A percentile compares a stretch with the other conserved stretches of the same genome.
Evolutionary conservation across 805 yeast species (phyloP).

Genomic region (Starmera dryadoides): DNA sequence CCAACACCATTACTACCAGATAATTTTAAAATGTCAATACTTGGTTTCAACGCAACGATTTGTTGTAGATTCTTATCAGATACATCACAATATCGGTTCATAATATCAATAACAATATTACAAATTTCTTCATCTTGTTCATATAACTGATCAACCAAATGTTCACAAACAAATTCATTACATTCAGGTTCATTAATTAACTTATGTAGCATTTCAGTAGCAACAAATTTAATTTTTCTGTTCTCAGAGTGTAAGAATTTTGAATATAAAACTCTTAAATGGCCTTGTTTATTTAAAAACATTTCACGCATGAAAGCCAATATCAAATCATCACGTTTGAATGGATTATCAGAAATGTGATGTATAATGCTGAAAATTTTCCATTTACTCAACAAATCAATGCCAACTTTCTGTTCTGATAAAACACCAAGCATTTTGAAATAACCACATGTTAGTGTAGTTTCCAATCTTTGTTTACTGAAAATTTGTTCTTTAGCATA

Average conservation of each 20-base stretch:
- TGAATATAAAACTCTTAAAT: conserved; percentile 56
- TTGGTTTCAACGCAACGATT: conserved; percentile 49
- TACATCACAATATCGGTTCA: conserved; percentile 46
- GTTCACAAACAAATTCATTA: conserved; percentile 31
- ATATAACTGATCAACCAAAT: conserved; percentile 61
- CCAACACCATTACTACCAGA: conserved; percentile 32
- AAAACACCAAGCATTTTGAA: conserved; percentile 72
- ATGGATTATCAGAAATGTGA: conserved; percentile 52
- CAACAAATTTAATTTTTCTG: conserved; percentile 41
- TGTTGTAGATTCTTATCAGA: conserved; percentile 42
- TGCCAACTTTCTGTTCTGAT: conserved; percentile 53
- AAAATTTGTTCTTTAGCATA: conserved; percentile 69
- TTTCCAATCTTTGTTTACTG: conserved; percentile 47
- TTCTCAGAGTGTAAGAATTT: conserved; percentile 57
- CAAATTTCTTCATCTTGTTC: conserved; percentile 55
- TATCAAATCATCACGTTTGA: conserved; percentile 50
- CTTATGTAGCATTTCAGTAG: conserved; percentile 46
- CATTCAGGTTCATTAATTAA: conserved; percentile 33
- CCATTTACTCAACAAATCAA: conserved; percentile 70
- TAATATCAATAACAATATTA: conserved; percentile 43
- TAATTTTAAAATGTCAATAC: conserved; percentile 27
- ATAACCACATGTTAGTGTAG: conserved; percentile 70
- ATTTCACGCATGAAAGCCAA: conserved; percentile 52
- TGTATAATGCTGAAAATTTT: conserved; percentile 76
- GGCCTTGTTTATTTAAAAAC: conserved; percentile 55